Conservation (phyloP, 2,329 filamentous ascomycete species). For the Cyphellophora europaea region DNA sequence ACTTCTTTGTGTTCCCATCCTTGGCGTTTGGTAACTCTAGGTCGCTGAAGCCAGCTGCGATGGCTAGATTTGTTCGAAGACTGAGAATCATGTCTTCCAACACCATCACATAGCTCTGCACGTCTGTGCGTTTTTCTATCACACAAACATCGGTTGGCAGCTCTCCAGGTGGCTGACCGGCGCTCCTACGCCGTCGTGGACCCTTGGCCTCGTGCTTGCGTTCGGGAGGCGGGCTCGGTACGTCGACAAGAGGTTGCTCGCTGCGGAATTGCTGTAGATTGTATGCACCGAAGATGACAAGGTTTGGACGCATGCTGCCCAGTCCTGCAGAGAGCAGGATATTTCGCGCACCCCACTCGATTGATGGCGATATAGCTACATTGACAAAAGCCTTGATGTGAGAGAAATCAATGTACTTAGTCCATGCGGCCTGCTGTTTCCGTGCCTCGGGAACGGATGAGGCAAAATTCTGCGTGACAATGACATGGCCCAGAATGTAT, state of each 20-base stretch:
- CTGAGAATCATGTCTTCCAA: conserved; percentile 71
- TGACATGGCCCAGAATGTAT: conserved; percentile 80
- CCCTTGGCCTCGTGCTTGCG: conserved; percentile 10
- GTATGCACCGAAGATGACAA: conserved; percentile 71
- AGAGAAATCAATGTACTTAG: conserved; percentile 77
- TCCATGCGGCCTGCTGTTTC: conserved; percentile 72
- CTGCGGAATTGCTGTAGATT: conserved; percentile 67
- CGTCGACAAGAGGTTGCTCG: conserved; percentile 46
- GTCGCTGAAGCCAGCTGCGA: conserved; percentile 70
- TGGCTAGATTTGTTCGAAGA: conserved; percentile 72
- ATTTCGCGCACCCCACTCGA: conserved; percentile 79
- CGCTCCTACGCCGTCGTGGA: conserved; percentile 11
- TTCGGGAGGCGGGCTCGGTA: conserved; percentile 39
- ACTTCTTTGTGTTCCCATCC: conserved; percentile 57
- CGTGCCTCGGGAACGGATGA: conserved; percentile 71
- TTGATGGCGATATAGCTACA: conserved; percentile 68
- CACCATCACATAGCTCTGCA: conserved; percentile 69
- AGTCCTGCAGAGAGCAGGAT: conserved; percentile 71
- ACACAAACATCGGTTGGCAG: conserved; percentile 63
- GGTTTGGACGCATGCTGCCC: conserved; percentile 82
- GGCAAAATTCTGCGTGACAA: conserved; percentile 74
- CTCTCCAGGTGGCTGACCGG: conserved; percentile 37
- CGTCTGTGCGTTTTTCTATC: conserved; percentile 58
- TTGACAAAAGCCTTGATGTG: conserved; percentile 86
- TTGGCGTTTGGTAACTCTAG: conserved; percentile 61